Percentiles rank a stretch among this genome's conserved stretches.
phyloP scores from a whole-genome alignment of 208 protist species.

The Leishmania tarentolae region DNA sequence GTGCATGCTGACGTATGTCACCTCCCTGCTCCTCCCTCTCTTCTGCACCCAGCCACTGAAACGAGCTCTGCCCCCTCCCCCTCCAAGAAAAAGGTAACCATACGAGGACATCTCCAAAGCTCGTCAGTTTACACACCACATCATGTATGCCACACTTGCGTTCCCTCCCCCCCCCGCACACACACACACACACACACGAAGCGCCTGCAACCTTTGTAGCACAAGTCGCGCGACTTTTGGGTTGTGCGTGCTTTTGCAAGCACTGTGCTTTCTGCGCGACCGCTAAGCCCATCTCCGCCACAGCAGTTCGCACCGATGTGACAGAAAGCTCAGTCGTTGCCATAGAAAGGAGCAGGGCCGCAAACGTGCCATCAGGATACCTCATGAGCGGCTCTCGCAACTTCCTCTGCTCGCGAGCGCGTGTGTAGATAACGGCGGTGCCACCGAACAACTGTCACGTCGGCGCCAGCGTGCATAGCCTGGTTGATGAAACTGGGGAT shows the following conservation, averaged over 20 bases:
- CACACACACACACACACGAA: too few relatives aligned
- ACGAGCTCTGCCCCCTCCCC: not conserved
- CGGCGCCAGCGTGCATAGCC: not conserved
- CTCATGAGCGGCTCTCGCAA: not conserved
- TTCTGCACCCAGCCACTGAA: not conserved
- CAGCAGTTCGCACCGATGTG: not conserved
- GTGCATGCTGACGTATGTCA: not conserved
- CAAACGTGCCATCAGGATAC: slow-evolving; percentile 1
- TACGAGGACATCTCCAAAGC: too few relatives aligned
- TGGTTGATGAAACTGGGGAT: not conserved
- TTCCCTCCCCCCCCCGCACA: too few relatives aligned
- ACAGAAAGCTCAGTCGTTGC: not conserved
- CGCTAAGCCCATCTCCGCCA: not conserved
- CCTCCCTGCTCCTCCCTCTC: not conserved
- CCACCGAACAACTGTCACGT: not conserved
- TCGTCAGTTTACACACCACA: too few relatives aligned
- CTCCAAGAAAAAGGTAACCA: too few relatives aligned
- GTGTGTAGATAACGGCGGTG: slow-evolving; percentile 6
- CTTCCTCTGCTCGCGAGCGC: not conserved
- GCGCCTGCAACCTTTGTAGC: not conserved
- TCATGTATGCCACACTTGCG: too few relatives aligned
- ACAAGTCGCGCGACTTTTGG: not conserved
- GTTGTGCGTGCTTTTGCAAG: not conserved
- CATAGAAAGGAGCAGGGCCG: not conserved
- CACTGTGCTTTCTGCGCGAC: not conserved